Base-by-base conservation (phyloP, 2,329 filamentous ascomycete genomes). In the Talaromyces sp. region DNA sequence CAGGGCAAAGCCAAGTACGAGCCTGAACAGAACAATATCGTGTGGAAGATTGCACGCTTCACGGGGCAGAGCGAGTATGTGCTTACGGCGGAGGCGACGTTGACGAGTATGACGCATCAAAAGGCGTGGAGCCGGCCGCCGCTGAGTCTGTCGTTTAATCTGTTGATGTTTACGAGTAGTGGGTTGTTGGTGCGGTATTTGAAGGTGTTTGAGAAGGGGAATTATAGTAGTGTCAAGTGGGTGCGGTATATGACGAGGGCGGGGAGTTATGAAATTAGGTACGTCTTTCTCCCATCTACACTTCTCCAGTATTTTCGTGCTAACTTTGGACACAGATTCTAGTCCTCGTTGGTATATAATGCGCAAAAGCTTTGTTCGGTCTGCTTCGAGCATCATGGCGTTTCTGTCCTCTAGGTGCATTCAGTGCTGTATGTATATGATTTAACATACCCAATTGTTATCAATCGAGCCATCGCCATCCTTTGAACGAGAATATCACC, bases 21-120 rank as follows among this genome's bases (percentile, higher is more conserved):
- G 80, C 96, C 95, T 0, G 91, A 93, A 69, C 93, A 97, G 76
- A 99, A 99, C 83, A 92, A 94, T 74, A 98, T 99, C 69, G 91
- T 98, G 13, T 99, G 95, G 95, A 98, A 97, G 85, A 98, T 99
- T 70, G 91, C 93, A 13, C 87, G 95, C n/a, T 99, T 99, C 80
- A 95, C 93, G 0, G 95, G 95, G n/a, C 93, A 97, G 80, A 94
- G 90, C 80, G 95, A 99, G 79, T 99, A 90, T 70, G 94, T 99
- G 13, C 84, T 99, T 66, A 96, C 91, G 72, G 95, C 95, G 10
- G 96, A 99, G 79, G 95, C 95, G 49, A 90, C 91, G 63, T 82
- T 99, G 72, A 97, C 93, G 5, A 93, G 91, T 78, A 99, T 97
- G 93, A 99, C 96, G 58, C 96, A 96, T 73, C 93, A 98, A 78